Conservation (phyloP, 148 eudicot species). For the Arctostaphylos glauca region DNA sequence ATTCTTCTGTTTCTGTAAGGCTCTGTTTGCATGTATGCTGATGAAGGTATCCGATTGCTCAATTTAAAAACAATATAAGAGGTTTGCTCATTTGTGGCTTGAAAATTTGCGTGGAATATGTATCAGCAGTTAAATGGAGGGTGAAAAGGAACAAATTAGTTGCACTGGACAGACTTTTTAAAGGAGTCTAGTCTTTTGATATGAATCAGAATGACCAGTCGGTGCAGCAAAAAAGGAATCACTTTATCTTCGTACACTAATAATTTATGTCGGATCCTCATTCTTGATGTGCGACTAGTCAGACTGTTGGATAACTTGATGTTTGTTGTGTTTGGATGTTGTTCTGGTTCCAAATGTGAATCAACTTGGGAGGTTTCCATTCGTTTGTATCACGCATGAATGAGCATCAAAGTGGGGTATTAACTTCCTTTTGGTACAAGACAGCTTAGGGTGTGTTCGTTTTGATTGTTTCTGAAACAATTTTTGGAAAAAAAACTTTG, state of each 20-base stretch:
- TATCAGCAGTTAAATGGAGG: background rate
- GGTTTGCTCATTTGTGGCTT: background rate
- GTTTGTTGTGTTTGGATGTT: constrained; percentile 12
- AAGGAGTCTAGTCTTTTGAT: background rate
- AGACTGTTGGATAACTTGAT: constrained; percentile 13
- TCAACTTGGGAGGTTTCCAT: constrained; percentile 14
- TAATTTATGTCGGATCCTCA: constrained; percentile 26
- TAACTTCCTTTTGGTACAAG: background rate
- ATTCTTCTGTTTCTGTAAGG: background rate
- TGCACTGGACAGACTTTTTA: background rate
- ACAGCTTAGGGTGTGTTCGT: background rate
- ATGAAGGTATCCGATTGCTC: background rate
- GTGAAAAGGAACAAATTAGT: background rate
- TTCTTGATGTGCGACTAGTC: constrained; percentile 14
- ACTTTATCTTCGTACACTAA: constrained; percentile 4
- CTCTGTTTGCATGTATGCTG: background rate
- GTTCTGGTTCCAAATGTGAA: constrained; percentile 10
- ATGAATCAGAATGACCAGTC: background rate
- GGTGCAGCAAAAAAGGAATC: constrained; percentile 18
- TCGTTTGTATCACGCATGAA: background rate
- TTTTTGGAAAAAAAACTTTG: too few species aligned
- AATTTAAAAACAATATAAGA: background rate
- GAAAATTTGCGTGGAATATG: background rate
- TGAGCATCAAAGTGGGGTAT: background rate
- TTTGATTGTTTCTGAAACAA: too few species aligned